Percentiles rank a stretch among this genome's conserved stretches.
Conservation (phyloP, 768 basidiomycete species). For the Daedaleopsis sinensis region DNA sequence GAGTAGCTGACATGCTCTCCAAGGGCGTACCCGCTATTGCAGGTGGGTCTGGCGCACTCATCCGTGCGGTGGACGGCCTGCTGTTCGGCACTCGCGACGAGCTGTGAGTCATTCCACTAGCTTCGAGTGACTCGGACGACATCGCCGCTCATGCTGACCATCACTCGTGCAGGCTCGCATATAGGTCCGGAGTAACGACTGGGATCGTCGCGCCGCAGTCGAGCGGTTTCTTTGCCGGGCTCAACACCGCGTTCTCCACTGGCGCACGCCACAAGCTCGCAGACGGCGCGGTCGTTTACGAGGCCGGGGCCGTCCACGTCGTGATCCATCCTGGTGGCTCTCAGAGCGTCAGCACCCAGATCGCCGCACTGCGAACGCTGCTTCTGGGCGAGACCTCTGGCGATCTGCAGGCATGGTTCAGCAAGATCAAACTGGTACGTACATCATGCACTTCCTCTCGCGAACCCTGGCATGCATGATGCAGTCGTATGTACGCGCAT, state of each 20-base stretch:
- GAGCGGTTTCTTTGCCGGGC: constrained; percentile 59
- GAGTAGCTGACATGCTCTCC: constrained; percentile 49
- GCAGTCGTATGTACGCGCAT: neutral
- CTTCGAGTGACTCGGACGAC: too few species aligned
- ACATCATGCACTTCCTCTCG: neutral
- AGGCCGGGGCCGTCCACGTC: constrained; percentile 70
- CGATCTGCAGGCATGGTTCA: constrained; percentile 45
- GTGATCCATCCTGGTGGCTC: constrained; percentile 46
- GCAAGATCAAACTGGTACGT: constrained; percentile 48
- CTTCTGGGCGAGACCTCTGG: constrained; percentile 45
- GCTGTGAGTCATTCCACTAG: constrained; percentile 40
- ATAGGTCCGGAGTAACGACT: constrained; percentile 72
- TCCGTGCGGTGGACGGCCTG: constrained; percentile 73
- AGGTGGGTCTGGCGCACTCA: constrained; percentile 40
- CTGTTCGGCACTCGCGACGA: constrained; percentile 64
- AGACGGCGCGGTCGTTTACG: constrained; percentile 64
- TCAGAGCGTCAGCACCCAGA: constrained; percentile 68
- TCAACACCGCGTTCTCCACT: constrained; percentile 63
- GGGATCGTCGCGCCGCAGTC: constrained; percentile 64
- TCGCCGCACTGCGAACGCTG: constrained; percentile 58
- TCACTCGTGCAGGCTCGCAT: constrained; percentile 58
- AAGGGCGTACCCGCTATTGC: constrained; percentile 38
- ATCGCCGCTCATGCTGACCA: neutral
- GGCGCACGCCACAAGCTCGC: constrained; percentile 62
- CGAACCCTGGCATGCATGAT: neutral